Base-by-base conservation (phyloP, 805 yeast genomes). In the Saccharomycopsis olivae region DNA sequence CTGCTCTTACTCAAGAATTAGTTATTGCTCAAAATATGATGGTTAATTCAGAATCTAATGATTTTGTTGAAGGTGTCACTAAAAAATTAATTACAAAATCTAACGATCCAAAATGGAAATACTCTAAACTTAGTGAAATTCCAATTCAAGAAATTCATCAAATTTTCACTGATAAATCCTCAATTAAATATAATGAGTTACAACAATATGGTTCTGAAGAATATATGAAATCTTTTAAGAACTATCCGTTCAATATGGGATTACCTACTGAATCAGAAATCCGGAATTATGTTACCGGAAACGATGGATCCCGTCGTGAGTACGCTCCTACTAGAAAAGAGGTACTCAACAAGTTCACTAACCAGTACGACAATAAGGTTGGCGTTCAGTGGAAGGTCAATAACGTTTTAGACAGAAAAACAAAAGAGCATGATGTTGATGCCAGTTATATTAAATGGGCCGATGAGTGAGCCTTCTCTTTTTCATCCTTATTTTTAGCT, bases 21-120 rank as follows among this genome's bases (percentile, higher is more conserved):
- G 65, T 67, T 43, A 61, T 87, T 17, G 95, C 96, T 21, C 71
- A 84, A 42, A 77, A 84, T 58, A 72, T 87, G 70, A 71, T 78
- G 71, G 55, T 60, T 17, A 65, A 68, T 40, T 68, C 75, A 18
- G 67, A 59, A 39, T 50, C 58, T 13, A 66, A 64, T 43, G 87
- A 81, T 54, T 80, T 85, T 52, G 71, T 78, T 33, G 74, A 72
- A 47, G 82, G 82, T 39, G 80, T 86, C 15, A 70, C 75, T 43
- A 71, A 75, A 40, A 74, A 75, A 44, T 61, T 77, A 44, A 64
- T 81, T 37, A 70, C 73, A 37, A 83, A 85, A 58, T 68, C 77
- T 39, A 55, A 69, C 38, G 48, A 59, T 47, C 73, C 88, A 49
- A 43, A 64, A 46, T 65, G 72, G 70, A 51, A 62, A 52, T 77